Base-by-base conservation (phyloP, 2,329 filamentous ascomycete species). In the Graphilbum sp. region DNA sequence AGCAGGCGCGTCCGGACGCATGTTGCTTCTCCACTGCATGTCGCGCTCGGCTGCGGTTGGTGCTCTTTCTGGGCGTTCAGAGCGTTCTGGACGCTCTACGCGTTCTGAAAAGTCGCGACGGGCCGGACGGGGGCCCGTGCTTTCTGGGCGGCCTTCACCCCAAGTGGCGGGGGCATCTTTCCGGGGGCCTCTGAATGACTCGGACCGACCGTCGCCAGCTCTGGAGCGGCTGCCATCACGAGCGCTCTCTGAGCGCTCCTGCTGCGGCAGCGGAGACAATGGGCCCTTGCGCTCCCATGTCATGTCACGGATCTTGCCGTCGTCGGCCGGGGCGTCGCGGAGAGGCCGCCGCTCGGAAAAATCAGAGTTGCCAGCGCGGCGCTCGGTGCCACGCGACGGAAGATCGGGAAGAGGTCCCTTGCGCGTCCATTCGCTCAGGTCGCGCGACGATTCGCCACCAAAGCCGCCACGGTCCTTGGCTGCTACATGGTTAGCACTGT, bases 201-300 rank as follows among this genome's bases (percentile, higher is more conserved):
- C 68, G 45, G 63, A 60, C 45, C 70, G 64, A 49, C 71, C 73
- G 40, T 84, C 75, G 43, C 66, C 69, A 33, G 54, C 55, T 36
- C 66, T 60, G 30, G 67, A 57, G 24, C 66, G 66, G 54, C 67
- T 69, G 43, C 62, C 67, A 30, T 75, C 72, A 43, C 72, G 66
- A 37, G 66, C 64, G 36, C 58, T 61, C 19, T 59, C 55, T 17
- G 55, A 48, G 40, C 64, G 63, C 45, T 76, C 70, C 34, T 61
- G 47, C 42, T 63, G 69, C 37, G 66, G 66, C 47, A 62, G 66
- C 18, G 88, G 84, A 32, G 88, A 83, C 40, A 96, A 67, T 29
- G 90, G 90, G 12, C 90, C 90, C 54, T 83, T 90, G 50, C 90
- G 82, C 61, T 95, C 88, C 90, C 90, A 98, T 59, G 74, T 71